Base-by-base conservation (phyloP, 495 filamentous ascomycete species). In the Pyronema domesticum region DNA sequence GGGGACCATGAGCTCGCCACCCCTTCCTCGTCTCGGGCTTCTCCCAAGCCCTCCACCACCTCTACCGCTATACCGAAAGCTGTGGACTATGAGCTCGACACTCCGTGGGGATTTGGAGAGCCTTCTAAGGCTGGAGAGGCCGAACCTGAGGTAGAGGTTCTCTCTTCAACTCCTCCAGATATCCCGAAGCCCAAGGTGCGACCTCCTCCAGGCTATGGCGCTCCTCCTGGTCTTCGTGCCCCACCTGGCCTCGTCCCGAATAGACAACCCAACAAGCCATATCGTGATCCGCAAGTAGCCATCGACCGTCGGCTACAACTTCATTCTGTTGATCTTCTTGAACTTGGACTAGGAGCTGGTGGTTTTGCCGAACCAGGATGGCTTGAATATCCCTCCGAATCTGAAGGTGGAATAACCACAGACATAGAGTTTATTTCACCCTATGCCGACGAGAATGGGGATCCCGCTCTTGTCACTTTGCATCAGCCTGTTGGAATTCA, bases 401-500 rank as follows among this genome's bases (percentile, higher is more conserved):
- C 9, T 4, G 9, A 36, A 34, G 13, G n/a, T 4, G 7, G 18
- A 10, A n/a, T 34, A 51, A 13, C 9, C 6, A 11, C 13, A 47
- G 13, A 23, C 48, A 51, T 33, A 33, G 48, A 35, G 8, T 14
- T 14, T 36, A 51, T 47, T 19, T 19, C 23, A 10, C 17, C 10
- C 2, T 34, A 8, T 8, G 47, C 34, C 23, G 23, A 50, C 23
- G 6, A 50, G 1, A 18, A 50, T 13, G 19, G 6, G 3, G 18
- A 50, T 34, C 13, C 34, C 47, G 19, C 34, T 23, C 54, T 57
- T 10, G 45, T 35, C 9, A 51, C 58, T 42, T 52, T 58, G 10
- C 55, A 46, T 34, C 47, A 50, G 6, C 58, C 60, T 0, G 53
- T 48, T 46, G 60, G 58, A 10, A 19, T 62, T 11, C 36, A 46